Percentiles rank a stretch among this genome's conserved stretches.
These are phyloP conservation scores for Penicillium salamii DNA, from an alignment of 495 filamentous ascomycete species.

Conservation along the genomic window DNA sequence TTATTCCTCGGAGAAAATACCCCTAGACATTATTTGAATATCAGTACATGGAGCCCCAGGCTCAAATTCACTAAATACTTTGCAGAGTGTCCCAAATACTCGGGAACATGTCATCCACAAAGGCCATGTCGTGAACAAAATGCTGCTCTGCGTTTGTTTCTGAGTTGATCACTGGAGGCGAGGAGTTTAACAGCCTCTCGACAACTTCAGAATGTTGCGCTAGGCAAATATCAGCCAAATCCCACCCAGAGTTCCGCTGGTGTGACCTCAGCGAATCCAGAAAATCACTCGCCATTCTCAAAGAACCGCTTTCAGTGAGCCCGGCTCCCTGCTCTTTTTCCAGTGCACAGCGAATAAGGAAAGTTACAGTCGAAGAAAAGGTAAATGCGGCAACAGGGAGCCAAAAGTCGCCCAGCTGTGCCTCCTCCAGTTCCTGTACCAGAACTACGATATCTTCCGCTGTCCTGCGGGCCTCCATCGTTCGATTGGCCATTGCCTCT, in stretches of 20 bases:
- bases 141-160: background rate
- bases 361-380: slow-evolving; percentile 28
- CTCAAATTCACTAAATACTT: slow-evolving; percentile 8
- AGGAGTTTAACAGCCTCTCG: slow-evolving; percentile 9
- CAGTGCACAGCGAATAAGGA: slow-evolving; percentile 28
- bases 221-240: slow-evolving; percentile 18
- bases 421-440: slow-evolving; percentile 27
- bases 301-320: slow-evolving; percentile 5
- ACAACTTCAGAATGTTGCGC: slow-evolving; percentile 12
- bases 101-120: slow-evolving; percentile 10
- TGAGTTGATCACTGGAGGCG: background rate
- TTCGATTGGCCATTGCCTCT: slow-evolving; percentile 6
- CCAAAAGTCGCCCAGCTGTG: slow-evolving; percentile 32
- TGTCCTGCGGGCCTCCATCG: slow-evolving; percentile 16
- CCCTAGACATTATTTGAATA: too few relatives aligned
- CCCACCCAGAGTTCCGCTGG: slow-evolving; percentile 13
- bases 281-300: slow-evolving; percentile 17
- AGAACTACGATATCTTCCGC: slow-evolving; percentile 36
- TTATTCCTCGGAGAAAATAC: background rate
- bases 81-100: slow-evolving; percentile 17
- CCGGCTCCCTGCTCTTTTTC: slow-evolving; percentile 7
- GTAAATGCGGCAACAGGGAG: slow-evolving; percentile 31
- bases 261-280: slow-evolving; percentile 5
- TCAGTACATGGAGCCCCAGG: too few relatives aligned
- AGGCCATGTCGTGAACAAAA: slow-evolving; percentile 11